A percentile compares a stretch with the other conserved stretches of the same genome.
These are phyloP conservation scores for Penicillium thymicola DNA, from an alignment of 2,329 filamentous ascomycete genomes.

Conservation along the genomic window DNA sequence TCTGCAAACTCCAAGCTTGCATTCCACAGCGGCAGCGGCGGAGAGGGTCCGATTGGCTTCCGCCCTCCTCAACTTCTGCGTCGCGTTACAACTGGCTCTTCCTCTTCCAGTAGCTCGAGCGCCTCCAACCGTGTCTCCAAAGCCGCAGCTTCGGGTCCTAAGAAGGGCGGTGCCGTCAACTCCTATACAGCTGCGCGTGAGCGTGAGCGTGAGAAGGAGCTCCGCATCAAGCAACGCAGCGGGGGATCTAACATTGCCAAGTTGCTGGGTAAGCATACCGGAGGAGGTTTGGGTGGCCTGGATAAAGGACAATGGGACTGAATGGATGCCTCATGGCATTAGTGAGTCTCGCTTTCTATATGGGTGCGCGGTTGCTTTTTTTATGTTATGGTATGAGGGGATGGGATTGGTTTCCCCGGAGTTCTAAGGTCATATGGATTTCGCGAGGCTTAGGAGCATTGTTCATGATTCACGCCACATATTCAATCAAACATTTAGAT, in stretches of 20 bases:
- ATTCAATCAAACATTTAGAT: not conserved
- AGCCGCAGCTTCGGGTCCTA: constrained; percentile 48
- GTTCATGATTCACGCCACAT: not conserved
- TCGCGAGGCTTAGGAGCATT: not conserved
- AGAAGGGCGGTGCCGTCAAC: constrained; percentile 58
- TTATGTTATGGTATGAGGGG: not conserved
- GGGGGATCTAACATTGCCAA: constrained; percentile 31
- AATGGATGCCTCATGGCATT: not conserved
- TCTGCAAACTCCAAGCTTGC: constrained; percentile 30
- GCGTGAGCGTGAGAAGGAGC: constrained; percentile 55
- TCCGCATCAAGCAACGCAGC: constrained; percentile 50
- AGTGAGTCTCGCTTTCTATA: not conserved
- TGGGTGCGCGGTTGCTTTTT: not conserved
- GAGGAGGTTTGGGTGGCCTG: constrained; percentile 37
- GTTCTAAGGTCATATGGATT: not conserved
- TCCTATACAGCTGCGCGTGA: constrained; percentile 56
- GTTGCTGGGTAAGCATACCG: constrained; percentile 41
- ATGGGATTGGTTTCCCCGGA: not conserved
- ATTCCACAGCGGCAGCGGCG: constrained; percentile 28
- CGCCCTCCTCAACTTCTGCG: constrained; percentile 31
- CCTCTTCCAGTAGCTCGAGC: constrained; percentile 23
- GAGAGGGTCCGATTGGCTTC: constrained; percentile 31
- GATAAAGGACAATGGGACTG: constrained; percentile 44
- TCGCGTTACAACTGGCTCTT: constrained; percentile 31
- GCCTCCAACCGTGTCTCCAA: constrained; percentile 28